Percentiles rank a stretch among this genome's conserved stretches.
Evolutionary conservation across 2,329 filamentous ascomycete genomes (phyloP).

Genomic region (Aotearoamyces nothofagi): DNA sequence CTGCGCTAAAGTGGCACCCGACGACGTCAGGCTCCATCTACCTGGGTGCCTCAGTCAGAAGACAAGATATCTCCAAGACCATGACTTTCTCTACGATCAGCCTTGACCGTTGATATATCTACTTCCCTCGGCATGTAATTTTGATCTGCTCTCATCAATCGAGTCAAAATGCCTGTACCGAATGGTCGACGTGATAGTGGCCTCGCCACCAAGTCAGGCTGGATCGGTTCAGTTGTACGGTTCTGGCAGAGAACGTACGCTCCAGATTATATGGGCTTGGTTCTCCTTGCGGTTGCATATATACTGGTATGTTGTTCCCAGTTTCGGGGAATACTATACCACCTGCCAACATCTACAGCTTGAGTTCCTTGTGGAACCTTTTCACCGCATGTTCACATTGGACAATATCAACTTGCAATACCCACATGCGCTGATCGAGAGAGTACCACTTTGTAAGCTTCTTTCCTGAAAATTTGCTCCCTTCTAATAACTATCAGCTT

Average conservation of each 20-base stretch:
- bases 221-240: slow-evolving; percentile 15
- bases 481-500: slow-evolving; percentile 25
- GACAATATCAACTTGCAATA: slow-evolving; percentile 74
- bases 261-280: slow-evolving; percentile 73
- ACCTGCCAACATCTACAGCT: too few relatives aligned
- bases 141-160: too few relatives aligned
- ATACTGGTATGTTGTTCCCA: slow-evolving; percentile 31
- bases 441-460: slow-evolving; percentile 59
- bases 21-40: too few relatives aligned
- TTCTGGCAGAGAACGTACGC: slow-evolving; percentile 60
- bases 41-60: too few relatives aligned
- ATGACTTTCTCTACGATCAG: too few relatives aligned
- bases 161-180: too few relatives aligned
- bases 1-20: too few relatives aligned
- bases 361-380: slow-evolving; percentile 60
- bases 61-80: too few relatives aligned
- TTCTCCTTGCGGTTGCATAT: slow-evolving; percentile 52
- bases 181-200: background rate
- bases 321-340: too few relatives aligned
- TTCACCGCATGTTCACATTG: slow-evolving; percentile 88
- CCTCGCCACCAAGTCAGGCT: slow-evolving; percentile 2
- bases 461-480: background rate
- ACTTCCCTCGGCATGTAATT: too few relatives aligned
- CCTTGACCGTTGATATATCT: too few relatives aligned
- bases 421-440: slow-evolving; percentile 70